A percentile compares a stretch with the other conserved stretches of the same genome.
Evolutionary conservation across 768 basidiomycete genomes (phyloP).

Genomic region (Cantharellus cinnabarinus): DNA sequence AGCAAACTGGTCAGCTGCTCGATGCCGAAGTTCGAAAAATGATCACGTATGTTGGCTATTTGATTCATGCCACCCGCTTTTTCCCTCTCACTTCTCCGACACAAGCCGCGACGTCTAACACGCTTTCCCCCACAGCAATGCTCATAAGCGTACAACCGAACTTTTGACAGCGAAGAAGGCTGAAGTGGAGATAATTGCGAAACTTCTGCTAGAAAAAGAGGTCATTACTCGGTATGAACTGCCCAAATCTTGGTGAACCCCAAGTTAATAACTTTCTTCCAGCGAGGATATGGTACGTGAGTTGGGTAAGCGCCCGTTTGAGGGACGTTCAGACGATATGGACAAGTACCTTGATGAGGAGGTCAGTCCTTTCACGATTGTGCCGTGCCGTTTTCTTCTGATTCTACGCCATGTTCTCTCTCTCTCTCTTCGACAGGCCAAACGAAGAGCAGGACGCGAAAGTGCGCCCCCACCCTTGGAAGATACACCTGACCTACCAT

Average conservation of each 20-base stretch:
- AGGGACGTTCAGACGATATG: slow-evolving; percentile 73
- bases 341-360: slow-evolving; percentile 83
- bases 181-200: slow-evolving; percentile 87
- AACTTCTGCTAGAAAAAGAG: slow-evolving; percentile 81
- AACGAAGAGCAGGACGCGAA: not conserved
- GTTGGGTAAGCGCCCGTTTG: slow-evolving; percentile 66
- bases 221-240: slow-evolving; percentile 66
- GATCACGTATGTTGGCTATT: slow-evolving; percentile 43
- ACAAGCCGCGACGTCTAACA: not conserved
- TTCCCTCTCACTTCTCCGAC: not conserved
- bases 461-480: slow-evolving; percentile 7
- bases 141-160: slow-evolving; percentile 65
- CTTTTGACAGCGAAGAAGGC: slow-evolving; percentile 62
- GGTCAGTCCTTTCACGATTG: not conserved
- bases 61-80: not conserved
- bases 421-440: not conserved
- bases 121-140: slow-evolving; percentile 25
- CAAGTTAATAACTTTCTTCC: slow-evolving; percentile 5
- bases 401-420: not conserved
- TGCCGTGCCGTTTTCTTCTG: not conserved
- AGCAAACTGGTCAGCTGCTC: slow-evolving; percentile 88
- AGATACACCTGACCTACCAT: slow-evolving; percentile 4
- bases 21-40: slow-evolving; percentile 87
- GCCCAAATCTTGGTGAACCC: not conserved
- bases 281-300: slow-evolving; percentile 78